phyloP scores from a whole-genome alignment of 2,329 filamentous ascomycete species.

The Nigrograna mackinnonii region DNA sequence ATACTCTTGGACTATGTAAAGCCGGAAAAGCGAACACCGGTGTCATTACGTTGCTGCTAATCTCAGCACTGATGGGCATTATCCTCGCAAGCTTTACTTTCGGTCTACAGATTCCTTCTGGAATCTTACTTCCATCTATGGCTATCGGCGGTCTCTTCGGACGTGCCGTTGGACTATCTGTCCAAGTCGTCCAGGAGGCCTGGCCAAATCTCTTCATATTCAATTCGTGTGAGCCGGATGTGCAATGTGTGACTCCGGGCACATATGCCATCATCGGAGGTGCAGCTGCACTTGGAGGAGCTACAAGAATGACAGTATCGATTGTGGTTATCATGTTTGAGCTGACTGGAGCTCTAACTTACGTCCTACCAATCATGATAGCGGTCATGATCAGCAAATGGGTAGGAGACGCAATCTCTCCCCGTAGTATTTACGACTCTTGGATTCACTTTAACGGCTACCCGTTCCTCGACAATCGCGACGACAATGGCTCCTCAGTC shows the following conservation, averaged over 20 bases:
- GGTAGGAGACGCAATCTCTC: conserved; percentile 94
- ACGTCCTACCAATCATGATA: conserved; percentile 98
- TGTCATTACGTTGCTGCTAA: conserved; percentile 79
- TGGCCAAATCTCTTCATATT: conserved; percentile 81
- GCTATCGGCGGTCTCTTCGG: conserved; percentile 91
- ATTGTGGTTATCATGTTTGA: conserved; percentile 99
- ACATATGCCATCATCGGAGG: conserved; percentile 97
- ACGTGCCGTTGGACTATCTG: conserved; percentile 83
- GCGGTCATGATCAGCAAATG: conserved; percentile 98
- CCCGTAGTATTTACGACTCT: conserved; percentile 91
- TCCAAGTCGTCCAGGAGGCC: conserved; percentile 84
- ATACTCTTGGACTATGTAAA: conserved; percentile 89
- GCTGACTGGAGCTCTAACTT: conserved; percentile 91
- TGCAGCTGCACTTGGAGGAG: conserved; percentile 88
- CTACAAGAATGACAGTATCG: conserved; percentile 94
- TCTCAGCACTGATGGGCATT: conserved; percentile 83
- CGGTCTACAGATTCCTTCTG: conserved; percentile 90
- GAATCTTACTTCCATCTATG: conserved; percentile 95
- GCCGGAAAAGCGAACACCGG: conserved; percentile 80
- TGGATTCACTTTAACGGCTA: conserved; percentile 98
- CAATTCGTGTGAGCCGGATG: conserved; percentile 78
- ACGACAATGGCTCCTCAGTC: conserved; percentile 64
- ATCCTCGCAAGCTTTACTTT: conserved; percentile 87
- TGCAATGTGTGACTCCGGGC: conserved; percentile 87
- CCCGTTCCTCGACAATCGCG: conserved; percentile 90